Base-by-base conservation (phyloP, 495 filamentous ascomycete genomes). In the Penicillium bialowiezense region DNA sequence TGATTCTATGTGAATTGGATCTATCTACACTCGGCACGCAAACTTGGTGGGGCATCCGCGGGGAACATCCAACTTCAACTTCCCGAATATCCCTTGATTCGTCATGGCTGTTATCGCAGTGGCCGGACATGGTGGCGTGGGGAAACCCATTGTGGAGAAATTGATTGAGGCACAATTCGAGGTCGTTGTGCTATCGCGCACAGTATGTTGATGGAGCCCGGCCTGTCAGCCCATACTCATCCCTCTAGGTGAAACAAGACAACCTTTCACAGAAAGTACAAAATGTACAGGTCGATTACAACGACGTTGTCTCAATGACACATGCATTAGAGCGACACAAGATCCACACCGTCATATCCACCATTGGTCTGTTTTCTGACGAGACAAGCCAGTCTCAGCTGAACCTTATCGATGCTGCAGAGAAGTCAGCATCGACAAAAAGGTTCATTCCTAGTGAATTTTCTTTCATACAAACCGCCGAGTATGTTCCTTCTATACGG, bases 311-410 rank as follows among this genome's bases (percentile, higher is more conserved):
- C 10, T 54, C 54, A 3, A 46, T 80, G 14, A 59, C 60, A n/a
- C 52, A 62, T 24, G 48, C 52, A 3, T 69, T 83, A 4, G 72
- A 79, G 42, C 55, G 61, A 41, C 58, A 77, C 56, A 68, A 69
- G 2, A 58, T 82, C 15, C 66, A 81, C 45, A 79, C 76, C 0
- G 58, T 82, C 32, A 75, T 83, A 41, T 83, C 78, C 0, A 54
- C 69, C 17, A 67, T 83, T 20, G 50, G 54, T 14, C 65, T 78
- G 23, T 49, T 64, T 35, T 58, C 58, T 6, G 58, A 65, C 5
- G 66, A 64, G 29, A 57, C 58, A 6, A 67, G 66, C 35, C 54
- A 60, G 31, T 59, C 68, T 9, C 69, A 72, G 37, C n/a, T 71
- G 15, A 69, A 78, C 23, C 62, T 83, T 10, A 78, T 82, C 41